These are phyloP conservation scores for Cubamyces sp. DNA, from an alignment of 768 basidiomycete species.

Conservation along the genomic window DNA sequence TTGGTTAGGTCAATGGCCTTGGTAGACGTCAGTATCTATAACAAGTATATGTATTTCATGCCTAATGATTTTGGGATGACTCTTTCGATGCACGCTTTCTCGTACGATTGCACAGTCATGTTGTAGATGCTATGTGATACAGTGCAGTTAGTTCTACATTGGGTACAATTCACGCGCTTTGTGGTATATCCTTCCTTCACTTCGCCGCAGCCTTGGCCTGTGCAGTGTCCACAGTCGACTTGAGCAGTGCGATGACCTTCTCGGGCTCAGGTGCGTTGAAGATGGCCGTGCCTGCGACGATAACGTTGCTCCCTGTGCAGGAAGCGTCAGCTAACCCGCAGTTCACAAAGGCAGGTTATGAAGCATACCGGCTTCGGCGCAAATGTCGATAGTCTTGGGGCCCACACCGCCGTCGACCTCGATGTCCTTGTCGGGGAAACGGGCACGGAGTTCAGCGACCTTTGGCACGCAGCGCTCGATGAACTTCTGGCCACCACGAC, in stretches of 20 bases:
- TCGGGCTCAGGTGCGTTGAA: slow-evolving; percentile 83
- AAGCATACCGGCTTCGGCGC: slow-evolving; percentile 82
- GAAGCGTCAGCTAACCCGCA: not conserved
- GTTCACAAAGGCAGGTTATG: not conserved
- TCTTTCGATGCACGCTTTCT: not conserved
- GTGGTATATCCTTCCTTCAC: slow-evolving; percentile 9
- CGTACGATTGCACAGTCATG: not conserved
- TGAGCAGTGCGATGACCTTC: slow-evolving; percentile 73
- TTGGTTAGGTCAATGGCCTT: not conserved
- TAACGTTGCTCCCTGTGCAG: slow-evolving; percentile 87
- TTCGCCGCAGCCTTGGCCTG: slow-evolving; percentile 50
- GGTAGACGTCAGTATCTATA: no score
- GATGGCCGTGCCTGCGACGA: slow-evolving; percentile 96
- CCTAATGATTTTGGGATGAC: slow-evolving; percentile 1
- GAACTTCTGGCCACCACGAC: slow-evolving; percentile 96
- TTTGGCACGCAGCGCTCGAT: slow-evolving; percentile 91
- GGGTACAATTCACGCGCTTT: not conserved
- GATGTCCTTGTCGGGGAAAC: slow-evolving; percentile 94
- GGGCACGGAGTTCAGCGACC: slow-evolving; percentile 83
- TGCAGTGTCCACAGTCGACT: slow-evolving; percentile 68
- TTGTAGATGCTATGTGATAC: slow-evolving; percentile 19
- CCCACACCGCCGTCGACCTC: slow-evolving; percentile 99
- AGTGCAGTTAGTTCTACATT: slow-evolving; percentile 20
- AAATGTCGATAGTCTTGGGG: slow-evolving; percentile 82
- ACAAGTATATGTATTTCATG: slow-evolving; percentile 6